A percentile compares a stretch with the other conserved stretches of the same genome.
These are phyloP conservation scores for Cladophialophora immunda DNA, from an alignment of 2,329 filamentous ascomycete species.

Conservation along the genomic window DNA sequence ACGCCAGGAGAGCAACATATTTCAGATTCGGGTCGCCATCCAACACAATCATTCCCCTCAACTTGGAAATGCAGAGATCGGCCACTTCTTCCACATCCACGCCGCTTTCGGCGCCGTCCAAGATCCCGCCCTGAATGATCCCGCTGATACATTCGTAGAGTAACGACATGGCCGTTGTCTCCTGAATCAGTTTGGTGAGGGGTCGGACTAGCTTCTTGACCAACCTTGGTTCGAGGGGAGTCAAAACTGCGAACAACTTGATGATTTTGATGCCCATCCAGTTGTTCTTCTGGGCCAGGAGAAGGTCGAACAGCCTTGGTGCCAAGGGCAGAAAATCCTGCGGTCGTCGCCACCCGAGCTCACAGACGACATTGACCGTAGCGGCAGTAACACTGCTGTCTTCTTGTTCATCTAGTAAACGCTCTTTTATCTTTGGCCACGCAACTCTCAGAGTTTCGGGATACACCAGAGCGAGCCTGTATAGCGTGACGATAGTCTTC, in stretches of 20 bases:
- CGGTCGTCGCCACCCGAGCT: slow-evolving; percentile 91
- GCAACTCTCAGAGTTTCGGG: slow-evolving; percentile 90
- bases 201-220: slow-evolving; percentile 91
- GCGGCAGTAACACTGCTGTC: slow-evolving; percentile 94
- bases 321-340: slow-evolving; percentile 93
- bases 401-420: slow-evolving; percentile 86
- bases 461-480: slow-evolving; percentile 92
- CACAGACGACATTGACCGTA: slow-evolving; percentile 96
- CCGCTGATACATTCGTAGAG: slow-evolving; percentile 98
- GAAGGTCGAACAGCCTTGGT: slow-evolving; percentile 86
- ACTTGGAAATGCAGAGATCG: slow-evolving; percentile 87
- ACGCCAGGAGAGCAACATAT: slow-evolving; percentile 94
- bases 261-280: slow-evolving; percentile 99
- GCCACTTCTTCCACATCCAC: slow-evolving; percentile 91
- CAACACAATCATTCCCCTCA: slow-evolving; percentile 91
- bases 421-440: slow-evolving; percentile 97
- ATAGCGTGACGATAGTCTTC: slow-evolving; percentile 94
- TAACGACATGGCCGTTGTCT: slow-evolving; percentile 96
- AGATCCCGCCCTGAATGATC: slow-evolving; percentile 94
- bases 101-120: slow-evolving; percentile 81
- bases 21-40: slow-evolving; percentile 96
- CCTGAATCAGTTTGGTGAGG: slow-evolving; percentile 89
- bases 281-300: slow-evolving; percentile 93
- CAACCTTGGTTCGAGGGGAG: slow-evolving; percentile 87
- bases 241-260: slow-evolving; percentile 96